These are phyloP conservation scores for Thymus quinquecostatus DNA, from an alignment of 257 asterid species.

Conservation along the genomic window DNA sequence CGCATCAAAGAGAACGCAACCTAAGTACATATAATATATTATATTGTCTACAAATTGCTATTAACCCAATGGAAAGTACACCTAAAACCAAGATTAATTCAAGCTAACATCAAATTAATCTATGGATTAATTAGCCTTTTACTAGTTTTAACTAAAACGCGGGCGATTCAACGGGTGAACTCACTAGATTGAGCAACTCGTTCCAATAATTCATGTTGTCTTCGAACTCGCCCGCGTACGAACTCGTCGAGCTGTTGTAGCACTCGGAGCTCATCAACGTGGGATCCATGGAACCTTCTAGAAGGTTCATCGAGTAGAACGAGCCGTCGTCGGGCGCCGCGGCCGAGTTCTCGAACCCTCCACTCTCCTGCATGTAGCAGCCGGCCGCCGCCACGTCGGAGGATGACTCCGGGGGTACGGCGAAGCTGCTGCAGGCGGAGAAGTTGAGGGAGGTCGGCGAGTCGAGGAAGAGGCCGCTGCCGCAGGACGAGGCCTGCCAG, in stretches of 20 bases:
- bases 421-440: not conserved
- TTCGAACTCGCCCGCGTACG: conserved; percentile 35
- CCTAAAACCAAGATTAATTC: not conserved
- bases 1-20: too few relatives aligned
- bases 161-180: conserved; percentile 36
- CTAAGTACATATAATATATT: not conserved
- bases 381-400: not conserved
- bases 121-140: too few relatives aligned
- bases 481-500: conserved; percentile 42
- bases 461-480: conserved; percentile 37
- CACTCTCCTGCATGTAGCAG: conserved; percentile 19
- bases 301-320: conserved; percentile 9
- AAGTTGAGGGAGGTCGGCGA: conserved; percentile 53
- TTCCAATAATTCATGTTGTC: conserved; percentile 49
- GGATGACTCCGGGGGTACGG: too few relatives aligned
- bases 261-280: conserved; percentile 21
- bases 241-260: conserved; percentile 9
- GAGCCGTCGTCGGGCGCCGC: conserved; percentile 1
- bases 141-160: conserved; percentile 10
- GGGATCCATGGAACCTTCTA: conserved; percentile 28
- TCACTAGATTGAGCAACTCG: conserved; percentile 43
- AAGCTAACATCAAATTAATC: not conserved
- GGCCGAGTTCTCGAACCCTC: conserved; percentile 28
- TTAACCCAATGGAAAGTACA: not conserved
- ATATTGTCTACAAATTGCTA: not conserved